A percentile compares a stretch with the other conserved stretches of the same genome.
phyloP scores from a whole-genome alignment of 352 stramenopile genomes.

The Globisporangium megalacanthum region DNA sequence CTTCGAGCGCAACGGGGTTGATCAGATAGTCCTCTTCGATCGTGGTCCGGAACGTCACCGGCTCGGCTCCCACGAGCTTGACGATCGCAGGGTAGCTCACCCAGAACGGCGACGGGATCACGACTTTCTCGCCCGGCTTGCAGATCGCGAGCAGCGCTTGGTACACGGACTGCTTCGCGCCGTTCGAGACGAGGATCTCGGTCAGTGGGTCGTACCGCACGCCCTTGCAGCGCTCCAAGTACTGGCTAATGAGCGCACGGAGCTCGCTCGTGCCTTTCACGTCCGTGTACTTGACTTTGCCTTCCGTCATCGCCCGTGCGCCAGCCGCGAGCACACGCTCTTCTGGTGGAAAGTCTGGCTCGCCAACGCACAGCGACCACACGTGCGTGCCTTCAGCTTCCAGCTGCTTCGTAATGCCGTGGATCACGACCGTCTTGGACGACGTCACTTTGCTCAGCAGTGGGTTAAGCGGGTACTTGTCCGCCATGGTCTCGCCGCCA shows the following conservation, averaged over 20 bases:
- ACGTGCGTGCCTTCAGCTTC: slow-evolving; percentile 90
- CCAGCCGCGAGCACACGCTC: slow-evolving; percentile 89
- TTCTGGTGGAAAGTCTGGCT: slow-evolving; percentile 94
- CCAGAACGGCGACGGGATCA: slow-evolving; percentile 96
- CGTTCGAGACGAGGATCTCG: slow-evolving; percentile 96
- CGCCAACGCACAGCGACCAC: slow-evolving; percentile 91
- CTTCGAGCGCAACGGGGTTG: slow-evolving; percentile 71
- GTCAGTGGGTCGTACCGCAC: slow-evolving; percentile 83
- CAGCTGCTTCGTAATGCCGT: slow-evolving; percentile 93
- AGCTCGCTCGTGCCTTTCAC: slow-evolving; percentile 90
- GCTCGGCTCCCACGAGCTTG: slow-evolving; percentile 84
- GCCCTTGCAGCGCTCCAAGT: slow-evolving; percentile 89
- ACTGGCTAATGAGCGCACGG: slow-evolving; percentile 83
- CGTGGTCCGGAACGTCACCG: slow-evolving; percentile 90
- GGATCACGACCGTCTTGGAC: slow-evolving; percentile 93
- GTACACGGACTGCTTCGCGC: slow-evolving; percentile 94
- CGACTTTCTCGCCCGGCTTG: slow-evolving; percentile 89
- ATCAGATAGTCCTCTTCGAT: slow-evolving; percentile 91
- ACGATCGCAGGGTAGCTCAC: slow-evolving; percentile 97
- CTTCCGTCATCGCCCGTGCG: slow-evolving; percentile 47
- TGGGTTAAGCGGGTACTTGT: slow-evolving; percentile 64
- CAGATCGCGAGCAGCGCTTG: slow-evolving; percentile 91
- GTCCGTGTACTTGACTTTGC: slow-evolving; percentile 93
- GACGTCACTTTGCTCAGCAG: slow-evolving; percentile 79
- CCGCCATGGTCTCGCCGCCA: slow-evolving; percentile 27